Base-by-base conservation (phyloP, 2,329 filamentous ascomycete species). In the Aspergillus calidoustus region DNA sequence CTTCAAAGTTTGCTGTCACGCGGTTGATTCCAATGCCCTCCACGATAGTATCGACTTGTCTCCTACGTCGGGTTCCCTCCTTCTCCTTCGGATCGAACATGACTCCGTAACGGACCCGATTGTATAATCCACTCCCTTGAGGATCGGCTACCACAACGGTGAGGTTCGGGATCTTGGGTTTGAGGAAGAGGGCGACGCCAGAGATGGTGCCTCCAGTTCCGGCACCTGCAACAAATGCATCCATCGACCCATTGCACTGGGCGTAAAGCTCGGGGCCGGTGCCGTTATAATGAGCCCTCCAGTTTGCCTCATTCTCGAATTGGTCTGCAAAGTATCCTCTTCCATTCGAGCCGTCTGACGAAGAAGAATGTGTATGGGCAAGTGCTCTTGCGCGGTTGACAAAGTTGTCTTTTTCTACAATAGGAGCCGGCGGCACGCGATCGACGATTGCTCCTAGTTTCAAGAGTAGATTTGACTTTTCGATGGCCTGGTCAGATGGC, bases 1-100 rank as follows among this genome's bases (percentile, higher is more conserved):
- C 89, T 74, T 97, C 91, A 66, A 99, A 95, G 76, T 98, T 99
- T 57, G 88, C 86, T 1, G 95, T 99, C n/a, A 97, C 84, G 2
- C 95, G 89, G 74, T 97, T 99, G 76, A 98, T 91, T 1, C 95
- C 95, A 66, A 99, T 92, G 1, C 95, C 95, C 79, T 99, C 96
- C 30, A 99, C 92, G 66, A 99, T 92, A 4, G 90, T 93, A 80
- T 99, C 96, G 56, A 99, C 92, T 78, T 99, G 96, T 70, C 91
- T 89, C 62, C 95, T 84, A 53, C 96, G 85, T 15, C 95, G 84
- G 13, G 94, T 98, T 4, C 95, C 95, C 82, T 99, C 95, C 66
- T 86, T 87, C 79, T 99, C 95, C 31, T 91, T 96, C 0, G 85
- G 72, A 62, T 93, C 91, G 79, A 97, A 99, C 92, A 99, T 97